Base-by-base conservation (phyloP, 441 rosid species). In the Manihot esculenta region DNA sequence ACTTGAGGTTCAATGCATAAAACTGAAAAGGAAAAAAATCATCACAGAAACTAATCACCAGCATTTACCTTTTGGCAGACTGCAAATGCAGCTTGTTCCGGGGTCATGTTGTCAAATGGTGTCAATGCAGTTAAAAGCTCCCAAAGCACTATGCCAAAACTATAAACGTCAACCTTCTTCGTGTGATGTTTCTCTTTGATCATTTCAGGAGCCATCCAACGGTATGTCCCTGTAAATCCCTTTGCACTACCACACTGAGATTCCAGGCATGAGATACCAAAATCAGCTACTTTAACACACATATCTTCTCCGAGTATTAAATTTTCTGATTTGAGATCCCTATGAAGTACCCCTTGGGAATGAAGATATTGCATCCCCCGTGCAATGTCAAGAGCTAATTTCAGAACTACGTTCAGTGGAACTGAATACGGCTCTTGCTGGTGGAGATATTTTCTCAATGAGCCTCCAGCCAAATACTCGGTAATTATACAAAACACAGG, bases 171-270 rank as follows among this genome's bases (percentile, higher is more conserved):
- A 47, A 90, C 91, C 76, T 90, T 90, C 85, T 86, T 90, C 7
- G 96, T 88, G 68, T 90, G 91, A 35, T 72, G 86, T 73, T 89
- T 89, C 77, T 84, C 92, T 77, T 80, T 85, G 74, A 89, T 88
- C 95, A 89, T 89, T 79, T 89, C 95, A 30, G 92, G 95, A 69
- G 96, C 93, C 95, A 89, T 89, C 93, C 95, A 90, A 20, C 91
- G 96, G 73, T 88, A 90, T 17, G 96, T 90, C 33, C 93, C 91
- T 0, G 89, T 90, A 75, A 90, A 90, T 65, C 93, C 91, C 78
- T 86, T 90, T 61, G 87, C 78, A 66, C 82, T 88, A 60, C 89
- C 85, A 27, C 88, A 84, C 61, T 90, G 93, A 64, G 96, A 82
- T 79, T 90, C 91, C 74, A 81, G 76, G 80, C 96, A 90, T 3